Base-by-base conservation (phyloP, 495 filamentous ascomycete genomes). In the Sordaria brevicollis region DNA sequence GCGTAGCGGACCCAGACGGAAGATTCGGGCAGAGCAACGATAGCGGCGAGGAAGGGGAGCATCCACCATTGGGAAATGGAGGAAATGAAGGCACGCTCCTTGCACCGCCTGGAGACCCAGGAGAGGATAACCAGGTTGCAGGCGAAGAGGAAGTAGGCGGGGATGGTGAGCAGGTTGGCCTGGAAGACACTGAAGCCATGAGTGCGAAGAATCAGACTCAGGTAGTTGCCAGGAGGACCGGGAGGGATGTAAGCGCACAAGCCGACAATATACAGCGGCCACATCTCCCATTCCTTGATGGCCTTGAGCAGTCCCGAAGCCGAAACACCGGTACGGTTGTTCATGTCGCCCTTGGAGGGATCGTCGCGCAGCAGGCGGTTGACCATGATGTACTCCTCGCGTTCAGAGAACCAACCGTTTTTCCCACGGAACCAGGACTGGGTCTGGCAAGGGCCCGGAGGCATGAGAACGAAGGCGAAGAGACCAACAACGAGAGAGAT, bases 321-420 rank as follows among this genome's bases (percentile, higher is more conserved):
- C 0, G 79, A 82, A 7, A 90, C 80, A 0, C 81, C 80, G 73
- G 89, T 80, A 3, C 79, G 75, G 71, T 89, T 90, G 79, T 89
- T 84, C 87, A 89, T 89, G 68, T 85, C 82, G 31, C 86, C 87
- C 75, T 90, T 91, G 67, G 81, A 83, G 17, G 88, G 88, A 72
- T 90, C 88, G 65, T 90, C 88, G 29, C 89, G 85, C 5, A 90
- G 77, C 17, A 90, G 79, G 0, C 88, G 82, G 73, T 90, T 90
- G 39, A 89, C 87, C 5, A 89, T 75, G 70, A 90, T 90, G 11
- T 70, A 71, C 37, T 85, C 87, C 71, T 89, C 88, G n/a, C 81
- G 82, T 5, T 87, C 86, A 0, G 75, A 84, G 72, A 89, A 90
- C 88, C 88, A 91, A 1, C 86, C 86, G 35, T 81, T 70, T 68